Percentiles rank a stretch among this genome's conserved stretches.
Conservation (phyloP, 1,139 yeast genomes). For the Saccharomyces uvarum region DNA sequence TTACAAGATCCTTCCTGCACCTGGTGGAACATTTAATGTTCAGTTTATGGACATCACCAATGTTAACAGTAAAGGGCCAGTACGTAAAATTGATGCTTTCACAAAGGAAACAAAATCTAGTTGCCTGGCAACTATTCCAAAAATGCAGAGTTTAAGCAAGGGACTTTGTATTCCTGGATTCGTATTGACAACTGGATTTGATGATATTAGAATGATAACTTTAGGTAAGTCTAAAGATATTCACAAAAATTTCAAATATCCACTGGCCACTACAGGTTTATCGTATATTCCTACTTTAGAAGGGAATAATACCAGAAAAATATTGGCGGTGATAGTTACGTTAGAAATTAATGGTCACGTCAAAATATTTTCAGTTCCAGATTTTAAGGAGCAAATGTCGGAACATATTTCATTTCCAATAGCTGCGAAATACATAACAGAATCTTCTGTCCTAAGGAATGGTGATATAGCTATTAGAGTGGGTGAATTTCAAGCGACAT, state of each 20-base stretch:
- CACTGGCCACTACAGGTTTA: conserved; percentile 55
- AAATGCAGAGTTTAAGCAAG: conserved; percentile 52
- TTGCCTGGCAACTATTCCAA: conserved; percentile 54
- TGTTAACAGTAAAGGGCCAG: conserved; percentile 41
- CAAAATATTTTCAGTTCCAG: conserved; percentile 44
- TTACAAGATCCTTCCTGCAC: conserved; percentile 61
- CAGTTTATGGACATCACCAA: conserved; percentile 46
- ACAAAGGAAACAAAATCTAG: conserved; percentile 53
- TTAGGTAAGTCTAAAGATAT: conserved; percentile 55
- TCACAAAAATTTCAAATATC: conserved; percentile 43
- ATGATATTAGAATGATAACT: conserved; percentile 58
- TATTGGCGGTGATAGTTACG: conserved; percentile 38
- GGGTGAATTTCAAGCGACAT: conserved; percentile 48
- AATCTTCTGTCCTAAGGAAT: conserved; percentile 48
- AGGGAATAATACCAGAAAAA: conserved; percentile 27
- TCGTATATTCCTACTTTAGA: conserved; percentile 35
- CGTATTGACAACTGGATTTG: conserved; percentile 48
- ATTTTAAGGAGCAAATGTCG: conserved; percentile 42
- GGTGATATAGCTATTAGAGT: conserved; percentile 70
- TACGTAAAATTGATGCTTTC: conserved; percentile 52
- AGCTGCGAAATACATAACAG: conserved; percentile 36
- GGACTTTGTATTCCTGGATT: conserved; percentile 61
- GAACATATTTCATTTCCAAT: conserved; percentile 37
- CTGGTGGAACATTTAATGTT: conserved; percentile 61
- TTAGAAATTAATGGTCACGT: conserved; percentile 39